Evolutionary conservation across 768 basidiomycete species (phyloP), one percentile per base, ranked within the genome.

Genomic region (Suillus plorans): DNA sequence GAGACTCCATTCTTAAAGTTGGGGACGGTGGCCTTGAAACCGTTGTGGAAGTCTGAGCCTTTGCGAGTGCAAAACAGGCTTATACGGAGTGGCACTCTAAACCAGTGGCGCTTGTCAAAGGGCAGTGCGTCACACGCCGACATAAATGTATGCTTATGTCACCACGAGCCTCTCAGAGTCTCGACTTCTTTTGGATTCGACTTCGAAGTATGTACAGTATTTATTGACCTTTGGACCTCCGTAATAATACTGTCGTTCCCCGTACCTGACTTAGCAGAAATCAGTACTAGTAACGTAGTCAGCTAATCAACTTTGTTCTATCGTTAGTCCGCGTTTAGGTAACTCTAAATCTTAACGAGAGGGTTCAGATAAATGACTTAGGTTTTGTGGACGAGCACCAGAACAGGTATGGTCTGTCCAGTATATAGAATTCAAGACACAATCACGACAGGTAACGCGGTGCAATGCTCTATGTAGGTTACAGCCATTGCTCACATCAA

Each of bases 401-500:
- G 37, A 13, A 16, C 22, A 59, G 25, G 18, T 13, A 20, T 22
- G 28, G 25, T 20, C 2, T 20, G 25, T 20, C 58, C 58, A 42
- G 25, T 18, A 31, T 41, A 59, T 59, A 31, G 39, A 3, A 59
- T 59, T 59, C 58, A 42, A 20, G 39, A 25, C 10, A 18, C 25
- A 42, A 34, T 36, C 12, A 20, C 10, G 31, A 55, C 34, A 59
- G 25, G 25, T 39, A 42, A 59, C 28, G 41, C 20, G 41, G 41
- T 42, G 58, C 25, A 59, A 42, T 31, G 58, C 25, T 59, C 58
- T 68, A 60, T 60, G 16, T 65, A 34, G 59, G 66, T 70, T 70
- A 69, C 69, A 72, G 63, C 74, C 28, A 25, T 62, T 41, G 65
- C 77, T 83, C 92, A 96, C 88, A 95, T 88, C 76, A 96, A 82